A percentile compares a stretch with the other conserved stretches of the same genome.
These are phyloP conservation scores for Stylosanthes scabra DNA, from an alignment of 331 rosid genomes.

Conservation along the genomic window DNA sequence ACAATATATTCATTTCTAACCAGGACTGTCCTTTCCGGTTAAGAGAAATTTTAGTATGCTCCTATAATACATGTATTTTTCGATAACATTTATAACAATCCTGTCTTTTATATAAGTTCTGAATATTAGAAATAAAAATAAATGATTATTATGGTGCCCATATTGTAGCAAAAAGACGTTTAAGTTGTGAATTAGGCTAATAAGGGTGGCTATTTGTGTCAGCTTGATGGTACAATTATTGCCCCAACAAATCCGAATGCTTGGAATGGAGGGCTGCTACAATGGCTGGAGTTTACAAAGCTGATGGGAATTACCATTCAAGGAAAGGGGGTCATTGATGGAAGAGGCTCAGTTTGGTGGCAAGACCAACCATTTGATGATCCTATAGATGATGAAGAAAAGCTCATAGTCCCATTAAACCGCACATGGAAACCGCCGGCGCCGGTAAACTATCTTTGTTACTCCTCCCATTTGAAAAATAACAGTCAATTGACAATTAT, in stretches of 20 bases:
- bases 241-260: conserved; percentile 76
- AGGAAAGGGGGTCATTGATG: conserved; percentile 85
- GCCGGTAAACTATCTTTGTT: conserved; percentile 55
- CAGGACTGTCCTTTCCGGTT: too few species aligned
- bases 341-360: conserved; percentile 98
- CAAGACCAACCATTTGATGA: conserved; percentile 63
- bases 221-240: conserved; percentile 89
- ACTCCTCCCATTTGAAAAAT: too few species aligned
- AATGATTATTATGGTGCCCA: too few species aligned
- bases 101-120: too few species aligned
- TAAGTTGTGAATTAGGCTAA: conserved; percentile 31
- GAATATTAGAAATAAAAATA: too few species aligned
- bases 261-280: conserved; percentile 79
- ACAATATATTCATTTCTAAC: too few species aligned
- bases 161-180: conserved; percentile 14
- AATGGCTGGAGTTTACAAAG: conserved; percentile 89
- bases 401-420: conserved; percentile 77
- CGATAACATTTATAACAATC: too few species aligned
- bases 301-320: conserved; percentile 76
- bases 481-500: too few species aligned
- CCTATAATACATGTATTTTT: too few species aligned
- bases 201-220: conserved; percentile 15
- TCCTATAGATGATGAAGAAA: conserved; percentile 74
- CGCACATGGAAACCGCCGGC: conserved; percentile 56
- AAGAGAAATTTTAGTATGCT: too few species aligned